A percentile compares a stretch with the other conserved stretches of the same genome.
Evolutionary conservation across 352 stramenopile species (phyloP).

Genomic region (Globisporangium viniferum): DNA sequence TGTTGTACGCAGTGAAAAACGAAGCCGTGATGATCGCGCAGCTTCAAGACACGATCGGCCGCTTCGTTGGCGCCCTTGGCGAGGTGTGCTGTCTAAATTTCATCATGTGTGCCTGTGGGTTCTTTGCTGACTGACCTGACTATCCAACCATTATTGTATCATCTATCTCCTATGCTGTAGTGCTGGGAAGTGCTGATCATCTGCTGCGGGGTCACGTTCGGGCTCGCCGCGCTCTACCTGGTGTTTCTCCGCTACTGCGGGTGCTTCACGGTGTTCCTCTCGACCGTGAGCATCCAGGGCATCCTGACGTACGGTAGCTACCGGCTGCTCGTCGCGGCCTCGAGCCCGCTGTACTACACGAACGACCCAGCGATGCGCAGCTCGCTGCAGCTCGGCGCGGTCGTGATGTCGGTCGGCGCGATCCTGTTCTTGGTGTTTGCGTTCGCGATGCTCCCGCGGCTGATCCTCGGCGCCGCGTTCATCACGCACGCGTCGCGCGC

Average conservation of each 20-base stretch:
- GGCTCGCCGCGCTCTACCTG: constrained; percentile 55
- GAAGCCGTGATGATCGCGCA: constrained; percentile 61
- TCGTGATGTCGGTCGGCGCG: constrained; percentile 54
- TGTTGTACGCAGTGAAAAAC: constrained; percentile 31
- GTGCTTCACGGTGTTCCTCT: constrained; percentile 69
- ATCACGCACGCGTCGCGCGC: constrained; percentile 75
- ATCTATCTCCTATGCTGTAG: constrained; percentile 18
- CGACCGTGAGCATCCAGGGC: constrained; percentile 55
- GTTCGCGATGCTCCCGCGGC: constrained; percentile 54
- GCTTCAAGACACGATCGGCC: constrained; percentile 66
- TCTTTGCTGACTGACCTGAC: too few species aligned
- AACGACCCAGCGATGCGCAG: constrained; percentile 69
- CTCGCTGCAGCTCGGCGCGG: constrained; percentile 57
- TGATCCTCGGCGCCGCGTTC: constrained; percentile 71
- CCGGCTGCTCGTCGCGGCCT: constrained; percentile 42
- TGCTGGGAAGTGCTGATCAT: constrained; percentile 69
- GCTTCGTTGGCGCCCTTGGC: constrained; percentile 73
- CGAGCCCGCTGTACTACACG: constrained; percentile 41
- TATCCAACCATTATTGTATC: too few species aligned
- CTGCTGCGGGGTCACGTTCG: constrained; percentile 55
- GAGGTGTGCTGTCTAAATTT: constrained; percentile 16
- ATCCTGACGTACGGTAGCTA: constrained; percentile 69
- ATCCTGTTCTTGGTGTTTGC: constrained; percentile 68
- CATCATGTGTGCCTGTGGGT: background rate
- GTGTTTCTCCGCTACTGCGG: constrained; percentile 69